phyloP scores from a whole-genome alignment of 2,329 filamentous ascomycete genomes.

The Mycocentrospora acerina region DNA sequence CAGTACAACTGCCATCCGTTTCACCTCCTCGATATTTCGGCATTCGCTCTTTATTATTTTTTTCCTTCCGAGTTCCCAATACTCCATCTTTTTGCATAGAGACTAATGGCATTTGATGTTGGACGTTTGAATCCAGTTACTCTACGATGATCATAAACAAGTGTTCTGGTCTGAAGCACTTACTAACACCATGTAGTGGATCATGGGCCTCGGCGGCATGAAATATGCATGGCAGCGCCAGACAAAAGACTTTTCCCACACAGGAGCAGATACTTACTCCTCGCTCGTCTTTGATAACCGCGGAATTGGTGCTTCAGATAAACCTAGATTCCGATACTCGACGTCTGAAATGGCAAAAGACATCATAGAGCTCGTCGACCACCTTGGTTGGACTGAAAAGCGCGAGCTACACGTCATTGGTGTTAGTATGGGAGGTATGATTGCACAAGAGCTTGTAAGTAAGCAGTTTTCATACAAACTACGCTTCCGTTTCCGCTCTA shows the following conservation, averaged over 20 bases:
- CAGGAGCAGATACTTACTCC: slow-evolving; percentile 66
- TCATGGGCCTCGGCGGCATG: slow-evolving; percentile 76
- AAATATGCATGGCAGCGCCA: slow-evolving; percentile 78
- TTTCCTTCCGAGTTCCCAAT: background rate
- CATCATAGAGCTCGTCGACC: slow-evolving; percentile 66
- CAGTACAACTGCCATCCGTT: slow-evolving; percentile 27
- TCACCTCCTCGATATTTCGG: slow-evolving; percentile 17
- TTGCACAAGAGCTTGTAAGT: slow-evolving; percentile 74
- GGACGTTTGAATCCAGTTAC: too few relatives aligned
- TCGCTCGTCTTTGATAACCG: slow-evolving; percentile 81
- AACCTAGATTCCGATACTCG: slow-evolving; percentile 74
- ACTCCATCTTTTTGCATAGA: too few relatives aligned
- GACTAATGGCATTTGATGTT: too few relatives aligned
- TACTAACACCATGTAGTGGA: slow-evolving; percentile 56
- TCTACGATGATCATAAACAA: too few relatives aligned
- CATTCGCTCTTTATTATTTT: too few relatives aligned
- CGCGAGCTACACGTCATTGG: slow-evolving; percentile 69
- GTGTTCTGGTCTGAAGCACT: background rate
- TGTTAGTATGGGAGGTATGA: slow-evolving; percentile 89
- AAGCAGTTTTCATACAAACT: too few relatives aligned
- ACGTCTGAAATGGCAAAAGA: slow-evolving; percentile 85
- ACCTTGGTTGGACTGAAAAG: slow-evolving; percentile 67
- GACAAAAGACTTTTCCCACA: slow-evolving; percentile 78
- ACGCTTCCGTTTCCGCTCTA: slow-evolving; percentile 4
- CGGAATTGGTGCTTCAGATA: slow-evolving; percentile 78